These are phyloP conservation scores for Mortierella sp. DNA, from an alignment of 371 early-diverging fungal species.

Conservation along the genomic window DNA sequence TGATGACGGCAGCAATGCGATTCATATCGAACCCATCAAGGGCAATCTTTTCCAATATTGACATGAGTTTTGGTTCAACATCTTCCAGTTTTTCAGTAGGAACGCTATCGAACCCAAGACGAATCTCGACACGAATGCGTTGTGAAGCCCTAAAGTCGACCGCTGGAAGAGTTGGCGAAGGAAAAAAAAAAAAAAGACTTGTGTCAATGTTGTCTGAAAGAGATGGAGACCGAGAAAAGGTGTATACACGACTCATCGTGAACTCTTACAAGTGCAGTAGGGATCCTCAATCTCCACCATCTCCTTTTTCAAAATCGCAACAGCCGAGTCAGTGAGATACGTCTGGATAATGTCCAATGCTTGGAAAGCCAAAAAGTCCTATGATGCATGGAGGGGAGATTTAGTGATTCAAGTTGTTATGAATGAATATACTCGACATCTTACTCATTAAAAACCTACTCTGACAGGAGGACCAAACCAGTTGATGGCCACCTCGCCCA, in stretches of 20 bases:
- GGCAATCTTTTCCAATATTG: conserved; percentile 59
- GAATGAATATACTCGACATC: too few relatives aligned
- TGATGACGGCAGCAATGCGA: conserved; percentile 69
- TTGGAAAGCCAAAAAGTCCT: conserved; percentile 54
- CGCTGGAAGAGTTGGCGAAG: conserved; percentile 41
- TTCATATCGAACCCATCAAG: conserved; percentile 72
- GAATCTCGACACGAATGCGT: conserved; percentile 66
- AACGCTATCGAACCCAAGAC: conserved; percentile 66
- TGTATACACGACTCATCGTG: not conserved
- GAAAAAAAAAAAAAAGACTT: not conserved
- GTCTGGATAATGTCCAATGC: conserved; percentile 55
- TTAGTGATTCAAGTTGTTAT: too few relatives aligned
- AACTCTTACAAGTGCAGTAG: conserved; percentile 64
- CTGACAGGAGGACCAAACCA: conserved; percentile 73
- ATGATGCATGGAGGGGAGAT: too few relatives aligned
- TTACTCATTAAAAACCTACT: too few relatives aligned
- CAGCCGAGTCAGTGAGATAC: conserved; percentile 75
- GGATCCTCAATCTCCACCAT: conserved; percentile 79
- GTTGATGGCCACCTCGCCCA: conserved; percentile 68
- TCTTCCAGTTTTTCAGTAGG: conserved; percentile 72
- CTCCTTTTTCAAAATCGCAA: conserved; percentile 69
- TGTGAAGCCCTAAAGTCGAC: conserved; percentile 65
- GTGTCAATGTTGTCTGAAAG: not conserved
- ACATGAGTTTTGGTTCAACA: conserved; percentile 59
- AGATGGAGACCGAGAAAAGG: not conserved